Conservation (phyloP, 768 basidiomycete genomes). For the Kondoa malvinella region DNA sequence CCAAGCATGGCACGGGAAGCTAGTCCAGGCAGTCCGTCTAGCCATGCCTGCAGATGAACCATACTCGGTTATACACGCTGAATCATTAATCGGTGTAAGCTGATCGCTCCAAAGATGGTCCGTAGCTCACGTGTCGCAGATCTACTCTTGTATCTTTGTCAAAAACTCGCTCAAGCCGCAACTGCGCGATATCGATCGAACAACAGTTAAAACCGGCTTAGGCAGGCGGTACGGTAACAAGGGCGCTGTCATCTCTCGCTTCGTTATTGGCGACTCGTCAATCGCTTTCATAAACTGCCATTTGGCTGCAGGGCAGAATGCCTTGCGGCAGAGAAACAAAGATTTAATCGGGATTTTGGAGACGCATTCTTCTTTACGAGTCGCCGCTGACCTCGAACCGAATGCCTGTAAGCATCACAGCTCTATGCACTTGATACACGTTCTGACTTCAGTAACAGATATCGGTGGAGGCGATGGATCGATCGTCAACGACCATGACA, state of each 20-base stretch:
- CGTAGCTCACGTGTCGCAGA: conserved; percentile 5
- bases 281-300: conserved; percentile 93
- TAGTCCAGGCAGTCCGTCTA: conserved; percentile 52
- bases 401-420: conserved; percentile 28
- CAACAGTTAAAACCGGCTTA: conserved; percentile 79
- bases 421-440: conserved; percentile 35
- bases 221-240: conserved; percentile 89
- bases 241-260: conserved; percentile 36
- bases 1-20: conserved; percentile 69
- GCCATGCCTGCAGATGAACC: conserved; percentile 56
- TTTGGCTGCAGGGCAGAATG: conserved; percentile 48
- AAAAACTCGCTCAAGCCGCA: conserved; percentile 42
- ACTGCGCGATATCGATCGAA: conserved; percentile 54
- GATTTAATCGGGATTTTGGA: conserved; percentile 79
- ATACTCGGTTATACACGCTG: conserved; percentile 65
- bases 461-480: conserved; percentile 83
- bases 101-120: background rate
- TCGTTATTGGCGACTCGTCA: conserved; percentile 79
- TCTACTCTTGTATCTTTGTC: conserved; percentile 58
- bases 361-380: conserved; percentile 36
- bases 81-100: conserved; percentile 60
- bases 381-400: background rate
- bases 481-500: conserved; percentile 85
- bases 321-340: conserved; percentile 61
- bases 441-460: conserved; percentile 45